Conservation (phyloP, 2,329 filamentous ascomycete genomes). For the Coleophoma crateriformis region DNA sequence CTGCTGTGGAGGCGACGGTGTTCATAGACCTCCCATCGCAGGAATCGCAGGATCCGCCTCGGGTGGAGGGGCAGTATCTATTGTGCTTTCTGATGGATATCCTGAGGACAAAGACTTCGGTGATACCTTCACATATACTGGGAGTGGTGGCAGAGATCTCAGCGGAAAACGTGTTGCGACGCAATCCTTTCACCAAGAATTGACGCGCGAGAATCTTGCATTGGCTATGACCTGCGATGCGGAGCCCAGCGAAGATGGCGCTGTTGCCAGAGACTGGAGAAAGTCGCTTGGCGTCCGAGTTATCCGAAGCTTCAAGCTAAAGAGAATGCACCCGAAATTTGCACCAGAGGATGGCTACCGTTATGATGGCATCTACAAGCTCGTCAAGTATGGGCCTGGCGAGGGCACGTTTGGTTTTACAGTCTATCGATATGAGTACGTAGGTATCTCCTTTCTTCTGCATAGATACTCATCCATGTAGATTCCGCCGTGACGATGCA, state of each 20-base stretch:
- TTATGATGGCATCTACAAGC: not conserved
- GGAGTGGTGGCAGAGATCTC: not conserved
- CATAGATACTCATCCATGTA: not conserved
- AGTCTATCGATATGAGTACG: not conserved
- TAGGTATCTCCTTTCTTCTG: not conserved
- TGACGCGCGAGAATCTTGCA: not conserved
- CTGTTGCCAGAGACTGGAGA: not conserved
- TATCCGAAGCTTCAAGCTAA: not conserved
- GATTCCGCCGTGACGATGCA: not conserved
- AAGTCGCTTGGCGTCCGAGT: not conserved
- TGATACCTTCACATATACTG: not conserved
- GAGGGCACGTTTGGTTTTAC: not conserved
- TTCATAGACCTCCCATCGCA: not conserved
- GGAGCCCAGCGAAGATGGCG: not conserved
- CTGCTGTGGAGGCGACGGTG: not conserved
- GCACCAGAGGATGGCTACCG: not conserved
- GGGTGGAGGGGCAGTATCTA: not conserved
- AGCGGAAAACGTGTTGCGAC: not conserved
- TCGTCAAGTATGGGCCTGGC: not conserved
- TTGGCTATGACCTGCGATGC: slow-evolving; percentile 1
- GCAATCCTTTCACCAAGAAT: not conserved
- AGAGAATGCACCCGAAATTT: not conserved
- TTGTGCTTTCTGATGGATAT: slow-evolving; percentile 1
- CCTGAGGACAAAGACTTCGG: not conserved
- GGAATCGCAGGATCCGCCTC: not conserved